Evolutionary conservation across 2,329 filamentous ascomycete genomes (phyloP).

Genomic region (Aureobasidium sp.): DNA sequence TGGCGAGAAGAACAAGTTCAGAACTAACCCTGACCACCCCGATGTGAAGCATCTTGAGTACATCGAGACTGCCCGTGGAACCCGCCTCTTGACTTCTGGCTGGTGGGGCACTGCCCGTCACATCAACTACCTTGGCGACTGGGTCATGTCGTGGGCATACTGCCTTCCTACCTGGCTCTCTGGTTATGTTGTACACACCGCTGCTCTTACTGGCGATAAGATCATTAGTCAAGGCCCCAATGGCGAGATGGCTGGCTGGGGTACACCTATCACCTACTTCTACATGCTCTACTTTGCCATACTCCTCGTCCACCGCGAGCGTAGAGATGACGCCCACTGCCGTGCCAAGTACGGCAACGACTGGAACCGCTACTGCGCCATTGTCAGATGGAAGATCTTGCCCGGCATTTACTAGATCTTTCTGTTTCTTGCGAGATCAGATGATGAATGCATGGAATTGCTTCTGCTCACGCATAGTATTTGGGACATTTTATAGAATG

Average conservation of each 20-base stretch:
- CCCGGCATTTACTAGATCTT: conserved; percentile 69
- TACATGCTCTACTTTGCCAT: conserved; percentile 89
- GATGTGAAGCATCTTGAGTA: conserved; percentile 70
- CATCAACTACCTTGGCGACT: conserved; percentile 95
- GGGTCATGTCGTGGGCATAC: conserved; percentile 89
- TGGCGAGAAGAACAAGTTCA: conserved; percentile 90
- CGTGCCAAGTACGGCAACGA: conserved; percentile 83
- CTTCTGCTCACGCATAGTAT: neutral
- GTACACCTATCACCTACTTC: conserved; percentile 86
- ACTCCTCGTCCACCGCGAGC: conserved; percentile 76
- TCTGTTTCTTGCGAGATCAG: neutral
- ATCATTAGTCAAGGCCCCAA: conserved; percentile 42
- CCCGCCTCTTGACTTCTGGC: conserved; percentile 71
- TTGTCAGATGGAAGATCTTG: conserved; percentile 74
- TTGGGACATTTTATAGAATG: neutral
- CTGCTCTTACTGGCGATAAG: conserved; percentile 52
- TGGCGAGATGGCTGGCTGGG: conserved; percentile 66
- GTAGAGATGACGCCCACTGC: conserved; percentile 87
- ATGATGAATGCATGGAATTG: neutral
- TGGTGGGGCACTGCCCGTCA: conserved; percentile 93
- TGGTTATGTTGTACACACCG: conserved; percentile 65
- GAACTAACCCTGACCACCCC: conserved; percentile 76
- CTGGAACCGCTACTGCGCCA: conserved; percentile 81
- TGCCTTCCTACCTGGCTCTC: conserved; percentile 78
- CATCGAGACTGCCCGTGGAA: conserved; percentile 77